Evolutionary conservation across 345 rosid species (phyloP), one percentile per base, ranked within the genome.

Genomic region (Euclidium syriacum): DNA sequence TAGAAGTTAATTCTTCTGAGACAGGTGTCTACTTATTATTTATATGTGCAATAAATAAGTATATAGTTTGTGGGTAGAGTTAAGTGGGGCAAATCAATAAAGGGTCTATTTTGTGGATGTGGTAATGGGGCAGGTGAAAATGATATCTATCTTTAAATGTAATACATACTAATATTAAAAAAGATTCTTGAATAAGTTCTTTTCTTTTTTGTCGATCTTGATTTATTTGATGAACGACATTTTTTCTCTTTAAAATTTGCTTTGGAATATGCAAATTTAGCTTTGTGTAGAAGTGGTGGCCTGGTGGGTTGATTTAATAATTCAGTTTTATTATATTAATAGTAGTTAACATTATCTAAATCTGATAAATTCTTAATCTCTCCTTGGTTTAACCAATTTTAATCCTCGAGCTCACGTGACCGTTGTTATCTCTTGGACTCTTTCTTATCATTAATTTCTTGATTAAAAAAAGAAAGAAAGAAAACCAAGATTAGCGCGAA

Each of bases 391-490:
- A 46, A 54, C 41, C 43, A 53, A 51, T 35, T 43, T 43, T 8
- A 52, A n/a, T 61, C 16, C 42, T 53, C 63, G 23, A 70, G 46
- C 51, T 70, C 74, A 62, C 68, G 69, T 62, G 69, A 70, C 30
- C 4, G 7, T 29, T 35, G 16, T 44, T 52, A 7, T 41, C 29
- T 6, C n/a, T 51, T 51, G 4, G 29, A 29, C 30, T 23, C 27
- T 29, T 38, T 49, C 50, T 48, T 49, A 48, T 26, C 25, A 50
- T 14, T 49, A 30, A 15, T 38, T 47, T 43, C 50, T 23, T 50
- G 44, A 68, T 50, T 42, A 58, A 8, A 10, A 16, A 25, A 59
- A 11, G 7, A 16, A 25, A 59, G 7, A 0, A 27, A 47, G 1
- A 44, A 12, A 24, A 42, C 32, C 30, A 59, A 62, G 14, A 42